These are phyloP conservation scores for Aspergillus jensenii DNA, from an alignment of 2,329 filamentous ascomycete species.

Conservation along the genomic window DNA sequence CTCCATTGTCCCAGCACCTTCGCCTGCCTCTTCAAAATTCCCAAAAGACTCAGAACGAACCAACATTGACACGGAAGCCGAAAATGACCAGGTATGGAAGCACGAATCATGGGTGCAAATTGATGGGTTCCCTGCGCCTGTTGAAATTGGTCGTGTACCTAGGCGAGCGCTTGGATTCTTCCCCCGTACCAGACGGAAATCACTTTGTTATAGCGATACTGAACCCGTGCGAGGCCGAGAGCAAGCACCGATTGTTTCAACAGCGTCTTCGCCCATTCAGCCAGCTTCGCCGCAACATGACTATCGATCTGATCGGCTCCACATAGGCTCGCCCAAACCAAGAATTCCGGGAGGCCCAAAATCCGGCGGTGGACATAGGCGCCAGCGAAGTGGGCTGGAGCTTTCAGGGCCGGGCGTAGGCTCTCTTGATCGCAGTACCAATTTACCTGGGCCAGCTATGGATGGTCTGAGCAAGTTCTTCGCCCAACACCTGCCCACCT, in stretches of 20 bases:
- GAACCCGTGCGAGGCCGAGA: constrained; percentile 40
- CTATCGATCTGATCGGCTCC: constrained; percentile 28
- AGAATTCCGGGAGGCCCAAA: constrained; percentile 30
- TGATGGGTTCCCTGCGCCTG: constrained; percentile 67
- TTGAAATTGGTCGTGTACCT: constrained; percentile 83
- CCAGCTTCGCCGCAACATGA: constrained; percentile 25
- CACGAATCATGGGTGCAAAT: constrained; percentile 89
- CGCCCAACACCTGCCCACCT: constrained; percentile 75
- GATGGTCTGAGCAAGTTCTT: constrained; percentile 84
- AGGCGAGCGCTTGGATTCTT: constrained; percentile 85
- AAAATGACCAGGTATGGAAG: constrained; percentile 71
- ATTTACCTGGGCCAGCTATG: constrained; percentile 67
- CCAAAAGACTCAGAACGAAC: constrained; percentile 11
- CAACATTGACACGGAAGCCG: constrained; percentile 37
- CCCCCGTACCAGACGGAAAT: constrained; percentile 86
- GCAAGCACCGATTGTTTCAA: constrained; percentile 30
- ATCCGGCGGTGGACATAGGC: constrained; percentile 39
- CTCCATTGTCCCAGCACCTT: constrained; percentile 30
- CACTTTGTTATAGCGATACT: constrained; percentile 61
- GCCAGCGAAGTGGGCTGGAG: constrained; percentile 51
- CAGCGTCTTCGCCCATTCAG: constrained; percentile 27
- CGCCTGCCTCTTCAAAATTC: constrained; percentile 8
- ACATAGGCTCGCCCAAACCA: constrained; percentile 26
- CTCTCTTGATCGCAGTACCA: constrained; percentile 63
- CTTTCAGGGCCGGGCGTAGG: constrained; percentile 86